These are phyloP conservation scores for Effrenium voratum DNA, from an alignment of 73 alveolate genomes.

Conservation along the genomic window DNA sequence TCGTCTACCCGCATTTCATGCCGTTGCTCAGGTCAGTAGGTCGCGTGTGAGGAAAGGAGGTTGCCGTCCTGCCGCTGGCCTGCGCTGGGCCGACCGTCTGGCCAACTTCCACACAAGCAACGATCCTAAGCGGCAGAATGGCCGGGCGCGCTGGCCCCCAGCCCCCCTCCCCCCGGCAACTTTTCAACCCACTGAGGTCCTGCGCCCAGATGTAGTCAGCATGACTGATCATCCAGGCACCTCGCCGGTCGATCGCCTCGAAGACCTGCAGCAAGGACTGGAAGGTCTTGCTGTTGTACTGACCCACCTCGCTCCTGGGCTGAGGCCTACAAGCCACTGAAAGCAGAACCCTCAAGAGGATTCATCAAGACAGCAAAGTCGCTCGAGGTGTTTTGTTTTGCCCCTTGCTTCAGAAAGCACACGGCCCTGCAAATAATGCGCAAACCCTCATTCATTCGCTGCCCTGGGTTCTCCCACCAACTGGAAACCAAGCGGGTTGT, in stretches of 20 bases:
- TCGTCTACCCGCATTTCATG: too few relatives aligned
- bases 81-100: neutral
- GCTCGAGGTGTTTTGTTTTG: too few relatives aligned
- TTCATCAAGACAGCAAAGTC: too few relatives aligned
- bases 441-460: neutral
- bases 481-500: too few relatives aligned
- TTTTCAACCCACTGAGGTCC: neutral
- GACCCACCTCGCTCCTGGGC: too few relatives aligned
- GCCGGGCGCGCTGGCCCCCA: neutral
- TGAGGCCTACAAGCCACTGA: too few relatives aligned
- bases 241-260: conserved; percentile 83
- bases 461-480: too few relatives aligned
- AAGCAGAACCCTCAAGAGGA: too few relatives aligned
- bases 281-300: conserved; percentile 76
- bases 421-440: neutral
- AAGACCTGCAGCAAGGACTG: conserved; percentile 37
- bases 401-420: too few relatives aligned
- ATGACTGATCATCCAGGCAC: conserved; percentile 90
- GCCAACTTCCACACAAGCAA: neutral
- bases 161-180: neutral
- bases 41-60: too few relatives aligned
- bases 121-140: neutral
- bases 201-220: conserved; percentile 92
- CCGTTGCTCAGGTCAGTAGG: too few relatives aligned
- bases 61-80: neutral